Conservation (phyloP, 306 rosid species). For the Begonia fuchsioides region DNA sequence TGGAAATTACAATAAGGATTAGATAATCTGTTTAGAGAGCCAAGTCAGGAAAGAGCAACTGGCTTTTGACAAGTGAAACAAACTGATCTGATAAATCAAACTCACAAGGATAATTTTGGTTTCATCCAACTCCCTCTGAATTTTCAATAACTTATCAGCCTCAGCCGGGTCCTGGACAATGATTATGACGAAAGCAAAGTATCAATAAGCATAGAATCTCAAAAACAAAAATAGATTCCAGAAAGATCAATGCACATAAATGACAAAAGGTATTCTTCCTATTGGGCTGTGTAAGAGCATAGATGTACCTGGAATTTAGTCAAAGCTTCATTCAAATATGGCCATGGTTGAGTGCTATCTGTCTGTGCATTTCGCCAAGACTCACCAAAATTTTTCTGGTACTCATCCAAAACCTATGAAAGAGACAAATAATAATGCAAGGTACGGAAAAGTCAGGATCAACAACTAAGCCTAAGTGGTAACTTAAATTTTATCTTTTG, state of each 20-base stretch:
- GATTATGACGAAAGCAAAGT: slow-evolving; percentile 4
- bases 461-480: too few species aligned
- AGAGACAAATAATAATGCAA: background rate
- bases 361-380: slow-evolving; percentile 57
- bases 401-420: slow-evolving; percentile 77
- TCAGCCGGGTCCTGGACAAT: slow-evolving; percentile 80
- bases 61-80: too few species aligned
- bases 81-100: background rate
- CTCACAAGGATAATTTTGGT: slow-evolving; percentile 96
- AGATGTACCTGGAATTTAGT: slow-evolving; percentile 57
- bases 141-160: slow-evolving; percentile 90
- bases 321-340: slow-evolving; percentile 75
- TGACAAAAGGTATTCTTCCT: too few species aligned
- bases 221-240: background rate
- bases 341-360: slow-evolving; percentile 66
- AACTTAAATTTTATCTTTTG: too few species aligned
- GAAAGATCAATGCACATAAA: too few species aligned
- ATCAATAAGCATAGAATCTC: background rate
- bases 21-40: too few species aligned
- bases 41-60: too few species aligned
- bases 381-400: slow-evolving; percentile 64
- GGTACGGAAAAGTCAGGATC: too few species aligned
- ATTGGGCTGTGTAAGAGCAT: too few species aligned
- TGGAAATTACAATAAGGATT: too few species aligned
- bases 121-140: slow-evolving; percentile 95